Evolutionary conservation across 495 filamentous ascomycete genomes (phyloP).

Genomic region (Penicillium canariense): DNA sequence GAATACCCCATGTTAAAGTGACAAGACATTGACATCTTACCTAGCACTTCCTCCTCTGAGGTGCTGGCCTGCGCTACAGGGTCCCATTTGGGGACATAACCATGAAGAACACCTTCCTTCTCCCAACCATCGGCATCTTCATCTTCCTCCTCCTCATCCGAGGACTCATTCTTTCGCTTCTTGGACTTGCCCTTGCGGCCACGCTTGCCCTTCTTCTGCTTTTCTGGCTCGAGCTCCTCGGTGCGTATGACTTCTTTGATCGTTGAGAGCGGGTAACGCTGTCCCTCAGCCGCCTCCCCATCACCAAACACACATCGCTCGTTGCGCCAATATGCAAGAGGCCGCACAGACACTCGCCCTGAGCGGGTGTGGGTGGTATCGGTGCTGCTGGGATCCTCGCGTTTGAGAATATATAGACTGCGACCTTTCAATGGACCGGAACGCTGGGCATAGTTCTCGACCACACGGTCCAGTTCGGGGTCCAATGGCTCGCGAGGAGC

Average conservation of each 20-base stretch:
- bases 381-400: conserved; percentile 57
- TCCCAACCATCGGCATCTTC: conserved; percentile 60
- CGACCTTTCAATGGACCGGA: conserved; percentile 51
- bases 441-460: conserved; percentile 43
- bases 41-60: conserved; percentile 57
- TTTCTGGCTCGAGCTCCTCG: conserved; percentile 55
- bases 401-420: conserved; percentile 68
- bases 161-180: conserved; percentile 35
- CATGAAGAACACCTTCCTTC: conserved; percentile 56
- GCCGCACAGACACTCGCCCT: conserved; percentile 61
- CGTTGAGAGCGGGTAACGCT: conserved; percentile 56
- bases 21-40: conserved; percentile 32
- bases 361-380: conserved; percentile 52
- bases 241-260: conserved; percentile 75
- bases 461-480: conserved; percentile 40
- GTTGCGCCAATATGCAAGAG: conserved; percentile 83
- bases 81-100: conserved; percentile 58
- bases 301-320: conserved; percentile 72
- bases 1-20: background rate
- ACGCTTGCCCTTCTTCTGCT: conserved; percentile 32
- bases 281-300: conserved; percentile 49
- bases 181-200: conserved; percentile 38
- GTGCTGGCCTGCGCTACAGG: conserved; percentile 45
- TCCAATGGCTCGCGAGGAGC: conserved; percentile 22
- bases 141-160: conserved; percentile 52